Evolutionary conservation across 2,329 filamentous ascomycete species (phyloP).

Genomic region (Stemphylium beticola): DNA sequence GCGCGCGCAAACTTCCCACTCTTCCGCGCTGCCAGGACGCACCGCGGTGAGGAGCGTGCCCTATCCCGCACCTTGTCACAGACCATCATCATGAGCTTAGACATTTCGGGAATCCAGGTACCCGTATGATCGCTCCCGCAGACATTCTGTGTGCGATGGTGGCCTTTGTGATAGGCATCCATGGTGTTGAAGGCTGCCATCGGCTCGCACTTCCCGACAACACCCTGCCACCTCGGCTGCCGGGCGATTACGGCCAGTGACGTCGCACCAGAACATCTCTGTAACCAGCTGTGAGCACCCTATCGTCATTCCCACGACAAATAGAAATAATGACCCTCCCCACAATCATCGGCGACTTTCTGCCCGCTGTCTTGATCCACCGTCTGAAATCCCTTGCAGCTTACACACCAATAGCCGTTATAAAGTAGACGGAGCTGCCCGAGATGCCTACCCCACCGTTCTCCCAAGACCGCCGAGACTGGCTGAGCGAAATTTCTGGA

Average conservation of each 20-base stretch:
- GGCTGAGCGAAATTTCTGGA: constrained; percentile 41
- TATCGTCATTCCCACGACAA: constrained; percentile 66
- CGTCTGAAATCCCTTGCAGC: constrained; percentile 9
- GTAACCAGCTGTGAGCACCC: constrained; percentile 59
- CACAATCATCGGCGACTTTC: constrained; percentile 22
- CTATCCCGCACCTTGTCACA: background rate
- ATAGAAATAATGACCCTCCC: constrained; percentile 26
- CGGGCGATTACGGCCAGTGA: constrained; percentile 60
- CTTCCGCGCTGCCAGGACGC: background rate
- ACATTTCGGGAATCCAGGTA: background rate
- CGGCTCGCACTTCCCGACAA: constrained; percentile 16
- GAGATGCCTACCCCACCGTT: constrained; percentile 47
- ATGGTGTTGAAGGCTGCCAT: constrained; percentile 17
- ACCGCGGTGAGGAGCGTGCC: background rate
- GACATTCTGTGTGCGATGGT: background rate
- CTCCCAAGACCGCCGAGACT: constrained; percentile 44
- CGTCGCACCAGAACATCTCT: constrained; percentile 69
- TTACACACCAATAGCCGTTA: background rate
- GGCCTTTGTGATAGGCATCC: constrained; percentile 1
- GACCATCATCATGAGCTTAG: background rate
- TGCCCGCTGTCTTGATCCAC: constrained; percentile 12
- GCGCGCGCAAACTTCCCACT: background rate
- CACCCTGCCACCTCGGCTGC: constrained; percentile 24
- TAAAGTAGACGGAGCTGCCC: constrained; percentile 6
- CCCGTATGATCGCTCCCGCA: background rate